Evolutionary conservation across 768 basidiomycete species (phyloP), one percentile per base, ranked within the genome.

Genomic region (Boletus tomentosulus): DNA sequence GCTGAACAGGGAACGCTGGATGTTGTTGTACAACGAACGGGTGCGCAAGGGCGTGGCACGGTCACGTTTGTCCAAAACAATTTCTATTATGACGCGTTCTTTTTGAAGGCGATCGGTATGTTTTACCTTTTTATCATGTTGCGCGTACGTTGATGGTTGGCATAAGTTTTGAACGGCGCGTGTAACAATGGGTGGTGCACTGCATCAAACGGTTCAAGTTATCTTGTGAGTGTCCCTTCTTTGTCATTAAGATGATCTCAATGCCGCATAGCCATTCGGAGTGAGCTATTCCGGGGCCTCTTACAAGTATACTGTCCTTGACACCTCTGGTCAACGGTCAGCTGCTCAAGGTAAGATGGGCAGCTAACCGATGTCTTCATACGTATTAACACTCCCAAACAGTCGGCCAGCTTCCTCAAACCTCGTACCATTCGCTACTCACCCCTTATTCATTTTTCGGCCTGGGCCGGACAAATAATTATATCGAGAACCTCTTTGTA

Each of bases 71-170:
- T 99, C 46, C 93, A 96, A 72, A 99, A 99, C 65, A 98, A 98
- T 69, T 91, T 95, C 64, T 98, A 96, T 64, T 94, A 94, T 65
- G 97, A 99, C 59, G 96, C 97, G 0, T 99, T 99, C 76, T 99
- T 98, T 81, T 77, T 98, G 49, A 98, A 98, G 66, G 92, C 97
- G 3, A 89, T 94, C 41, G 87, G 95, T 96, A 41, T 42, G 84
- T 71, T 24, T 10, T 50, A n/a, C 44, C 13, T 8, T 6, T 38
- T 24, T 24, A 16, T 28, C 37, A 31, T 42, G 39, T 50, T 25
- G 35, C 33, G n/a, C 48, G 11, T 13, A 8, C 33, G 39, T 24
- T 61, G 53, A 57, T 43, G 25, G 45, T 13, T 13, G 19, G 34
- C 15, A 22, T 31, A 59, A 94, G 94, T 97, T 0, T 72, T 98